A percentile compares a stretch with the other conserved stretches of the same genome.
These are phyloP conservation scores for Vitellaria paradoxa DNA, from an alignment of 179 eudicot genomes.

Conservation along the genomic window DNA sequence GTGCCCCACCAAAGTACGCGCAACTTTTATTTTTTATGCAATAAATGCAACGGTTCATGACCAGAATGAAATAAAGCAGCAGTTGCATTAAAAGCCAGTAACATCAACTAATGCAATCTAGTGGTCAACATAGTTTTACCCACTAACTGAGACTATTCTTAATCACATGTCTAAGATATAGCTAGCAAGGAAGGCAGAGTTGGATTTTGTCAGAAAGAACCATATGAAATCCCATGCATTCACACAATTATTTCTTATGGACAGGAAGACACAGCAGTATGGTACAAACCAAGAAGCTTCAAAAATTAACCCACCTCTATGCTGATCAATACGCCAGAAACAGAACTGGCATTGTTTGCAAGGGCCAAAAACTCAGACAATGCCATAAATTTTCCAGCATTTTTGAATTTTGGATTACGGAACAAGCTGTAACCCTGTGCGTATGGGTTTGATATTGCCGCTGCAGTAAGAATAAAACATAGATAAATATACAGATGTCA, in stretches of 20 bases:
- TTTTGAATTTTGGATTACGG: constrained; percentile 61
- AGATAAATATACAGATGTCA: not conserved
- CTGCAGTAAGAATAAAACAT: constrained; percentile 41
- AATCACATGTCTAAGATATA: not conserved
- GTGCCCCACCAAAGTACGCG: no score
- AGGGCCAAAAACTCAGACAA: constrained; percentile 64
- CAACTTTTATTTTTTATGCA: not conserved
- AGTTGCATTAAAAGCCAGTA: not conserved
- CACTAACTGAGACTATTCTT: not conserved
- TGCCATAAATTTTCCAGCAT: constrained; percentile 57
- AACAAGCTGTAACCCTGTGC: constrained; percentile 17
- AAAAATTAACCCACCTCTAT: constrained; percentile 60
- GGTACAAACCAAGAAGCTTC: no score
- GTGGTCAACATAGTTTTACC: not conserved
- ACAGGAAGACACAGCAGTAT: no score
- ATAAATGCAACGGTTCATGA: not conserved
- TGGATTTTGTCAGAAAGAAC: no score
- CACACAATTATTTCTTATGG: no score
- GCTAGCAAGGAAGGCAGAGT: not conserved
- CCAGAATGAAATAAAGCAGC: not conserved
- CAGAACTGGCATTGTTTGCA: constrained; percentile 53
- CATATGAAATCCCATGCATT: no score
- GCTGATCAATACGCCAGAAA: constrained; percentile 68
- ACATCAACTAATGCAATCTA: not conserved
- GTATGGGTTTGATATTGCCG: constrained; percentile 59